A percentile compares a stretch with the other conserved stretches of the same genome.
These are phyloP conservation scores for Mycena vulgaris DNA, from an alignment of 768 basidiomycete species.

Conservation along the genomic window DNA sequence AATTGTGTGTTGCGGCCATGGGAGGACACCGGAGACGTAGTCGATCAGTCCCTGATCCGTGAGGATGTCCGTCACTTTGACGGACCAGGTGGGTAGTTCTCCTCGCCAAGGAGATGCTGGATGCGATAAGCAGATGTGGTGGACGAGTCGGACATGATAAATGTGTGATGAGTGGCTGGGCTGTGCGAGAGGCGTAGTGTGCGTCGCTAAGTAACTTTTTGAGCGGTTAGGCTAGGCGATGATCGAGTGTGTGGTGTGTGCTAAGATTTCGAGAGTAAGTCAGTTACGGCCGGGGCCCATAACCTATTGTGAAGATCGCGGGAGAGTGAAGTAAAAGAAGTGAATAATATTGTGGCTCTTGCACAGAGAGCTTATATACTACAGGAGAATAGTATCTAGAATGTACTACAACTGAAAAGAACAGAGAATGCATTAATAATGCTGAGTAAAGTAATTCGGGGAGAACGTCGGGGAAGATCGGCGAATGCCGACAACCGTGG, in stretches of 20 bases:
- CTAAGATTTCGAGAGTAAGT: slow-evolving; percentile 9
- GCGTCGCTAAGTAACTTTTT: slow-evolving; percentile 17
- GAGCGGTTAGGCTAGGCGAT: slow-evolving; percentile 10
- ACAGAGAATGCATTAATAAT: too few species aligned
- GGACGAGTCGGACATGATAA: slow-evolving; percentile 19
- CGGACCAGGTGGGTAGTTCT: slow-evolving; percentile 41
- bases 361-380: too few species aligned
- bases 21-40: slow-evolving; percentile 16
- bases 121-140: slow-evolving; percentile 37
- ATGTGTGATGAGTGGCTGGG: not conserved
- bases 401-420: too few species aligned
- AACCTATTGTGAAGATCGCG: slow-evolving; percentile 16
- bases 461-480: too few species aligned
- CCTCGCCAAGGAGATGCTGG: slow-evolving; percentile 37
- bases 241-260: slow-evolving; percentile 13
- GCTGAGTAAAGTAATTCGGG: too few species aligned
- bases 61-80: slow-evolving; percentile 42
- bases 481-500: too few species aligned
- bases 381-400: too few species aligned
- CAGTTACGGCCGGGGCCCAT: slow-evolving; percentile 29
- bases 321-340: not conserved
- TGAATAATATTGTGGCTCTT: not conserved
- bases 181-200: slow-evolving; percentile 25
- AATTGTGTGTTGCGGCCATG: slow-evolving; percentile 8
- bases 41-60: slow-evolving; percentile 39